Base-by-base conservation (phyloP, 169 alveolate species). In the Babesia bovis region DNA sequence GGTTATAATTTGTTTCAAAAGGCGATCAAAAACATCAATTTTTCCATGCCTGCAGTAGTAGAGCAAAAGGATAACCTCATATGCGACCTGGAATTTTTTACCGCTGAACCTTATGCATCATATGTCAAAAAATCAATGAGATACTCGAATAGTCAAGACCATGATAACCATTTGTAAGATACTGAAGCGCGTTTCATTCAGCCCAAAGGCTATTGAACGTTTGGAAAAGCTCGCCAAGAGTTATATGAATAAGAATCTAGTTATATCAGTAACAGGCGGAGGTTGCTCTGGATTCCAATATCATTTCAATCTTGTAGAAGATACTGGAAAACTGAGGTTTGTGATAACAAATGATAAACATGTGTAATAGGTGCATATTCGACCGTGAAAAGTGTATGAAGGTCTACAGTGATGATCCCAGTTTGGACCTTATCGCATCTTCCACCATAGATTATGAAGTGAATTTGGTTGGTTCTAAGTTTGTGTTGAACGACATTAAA, bases 271-370 rank as follows among this genome's bases (percentile, higher is more conserved):
- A 5, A 79, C 89, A 40, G 91, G 91, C 32, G 93, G 93, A 10
- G 93, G 93, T 12, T 87, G 93, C 50, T 87, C 93, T 19, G 93
- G 93, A 2, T 87, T 87, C 71, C 91, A 87, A 65, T 87, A 87
- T 26, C 67, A 82, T 35, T 87, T 87, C 50, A 58, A 82, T 35
- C 58, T 87, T 30, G 82, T 70, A 21, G 84, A 86, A 26, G 60
- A 73, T 55, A 44, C 49, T 30, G 35, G 59, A 49, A 47, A 41
- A 51, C 32, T 55, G 44, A 67, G 60, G 78, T 67, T 32, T 1
- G 78, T 52, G 41, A 38, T 40, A 6, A 52, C 13, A 2, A 59
- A 36, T 5, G 3, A 9, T 49, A 32, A 17, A 21, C 38, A 38
- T 4, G 23, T 38, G 45, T 45, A 65, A 57, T 58, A 77, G 81